phyloP scores from a whole-genome alignment of 352 stramenopile species.

The Phytophthora pluvialis region DNA sequence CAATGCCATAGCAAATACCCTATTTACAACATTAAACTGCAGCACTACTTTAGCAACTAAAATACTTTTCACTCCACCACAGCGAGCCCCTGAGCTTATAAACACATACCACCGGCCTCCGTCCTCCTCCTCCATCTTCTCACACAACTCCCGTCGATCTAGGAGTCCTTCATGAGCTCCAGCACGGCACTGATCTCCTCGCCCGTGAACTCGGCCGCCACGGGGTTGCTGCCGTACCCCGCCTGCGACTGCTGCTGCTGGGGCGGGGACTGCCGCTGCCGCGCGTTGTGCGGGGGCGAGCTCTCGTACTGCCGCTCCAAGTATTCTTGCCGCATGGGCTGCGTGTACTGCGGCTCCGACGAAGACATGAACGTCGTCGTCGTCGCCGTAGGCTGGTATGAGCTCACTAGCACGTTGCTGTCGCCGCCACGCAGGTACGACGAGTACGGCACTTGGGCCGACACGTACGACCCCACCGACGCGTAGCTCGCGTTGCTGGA shows the following conservation, averaged over 20 bases:
- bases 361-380: conserved; percentile 35
- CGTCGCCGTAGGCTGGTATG: conserved; percentile 36
- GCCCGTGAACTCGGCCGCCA: conserved; percentile 48
- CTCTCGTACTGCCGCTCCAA: conserved; percentile 42
- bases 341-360: conserved; percentile 39
- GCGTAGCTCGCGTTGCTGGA: conserved; percentile 28
- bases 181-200: conserved; percentile 57
- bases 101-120: conserved; percentile 17
- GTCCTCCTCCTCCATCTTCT: neutral
- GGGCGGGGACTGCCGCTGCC: conserved; percentile 23
- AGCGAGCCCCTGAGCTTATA: conserved; percentile 28
- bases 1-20: conserved; percentile 28
- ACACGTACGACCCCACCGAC: conserved; percentile 21
- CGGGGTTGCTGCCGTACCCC: conserved; percentile 35
- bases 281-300: conserved; percentile 40
- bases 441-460: conserved; percentile 34
- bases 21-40: conserved; percentile 42
- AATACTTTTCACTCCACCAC: conserved; percentile 27
- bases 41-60: conserved; percentile 25
- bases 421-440: conserved; percentile 49
- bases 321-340: conserved; percentile 39
- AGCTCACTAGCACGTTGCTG: conserved; percentile 39
- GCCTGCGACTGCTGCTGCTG: conserved; percentile 36
- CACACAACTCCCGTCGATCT: neutral
- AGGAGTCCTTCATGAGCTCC: conserved; percentile 60